Percentiles rank a stretch among this genome's conserved stretches.
These are phyloP conservation scores for Melaleuca quinquenervia DNA, from an alignment of 345 rosid species.

Conservation along the genomic window DNA sequence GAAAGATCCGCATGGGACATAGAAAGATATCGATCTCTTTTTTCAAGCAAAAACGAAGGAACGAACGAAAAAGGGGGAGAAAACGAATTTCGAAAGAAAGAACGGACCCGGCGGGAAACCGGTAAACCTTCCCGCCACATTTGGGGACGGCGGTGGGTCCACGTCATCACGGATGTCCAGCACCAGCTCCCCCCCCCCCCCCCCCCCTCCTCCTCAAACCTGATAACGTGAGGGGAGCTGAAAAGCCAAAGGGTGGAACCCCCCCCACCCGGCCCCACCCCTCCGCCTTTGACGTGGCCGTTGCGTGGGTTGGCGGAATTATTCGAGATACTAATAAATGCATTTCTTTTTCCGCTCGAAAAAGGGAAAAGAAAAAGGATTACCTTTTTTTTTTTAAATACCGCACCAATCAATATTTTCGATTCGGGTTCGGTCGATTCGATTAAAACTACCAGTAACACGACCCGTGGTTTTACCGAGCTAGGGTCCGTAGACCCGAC, in stretches of 20 bases:
- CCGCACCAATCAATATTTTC: too few species aligned
- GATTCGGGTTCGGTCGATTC: background rate
- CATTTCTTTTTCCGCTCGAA: background rate
- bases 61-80: background rate
- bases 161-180: background rate
- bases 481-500: background rate
- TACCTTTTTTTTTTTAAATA: too few species aligned
- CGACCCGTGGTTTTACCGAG: too few species aligned
- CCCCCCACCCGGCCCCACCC: too few species aligned
- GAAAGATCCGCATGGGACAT: background rate
- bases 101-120: conserved; percentile 1
- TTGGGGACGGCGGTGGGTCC: background rate
- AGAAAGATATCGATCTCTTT: background rate
- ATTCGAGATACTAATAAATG: background rate
- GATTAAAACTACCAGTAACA: too few species aligned
- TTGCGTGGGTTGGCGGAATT: background rate
- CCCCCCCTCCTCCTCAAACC: background rate
- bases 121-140: conserved; percentile 1
- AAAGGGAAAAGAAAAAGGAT: background rate
- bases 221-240: background rate
- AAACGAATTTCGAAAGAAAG: background rate
- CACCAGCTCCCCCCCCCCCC: background rate
- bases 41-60: background rate
- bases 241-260: background rate
- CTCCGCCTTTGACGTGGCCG: background rate